Percentiles rank a stretch among this genome's conserved stretches.
Conservation (phyloP, 2,329 filamentous ascomycete species). For the Colletotrichum truncatum region DNA sequence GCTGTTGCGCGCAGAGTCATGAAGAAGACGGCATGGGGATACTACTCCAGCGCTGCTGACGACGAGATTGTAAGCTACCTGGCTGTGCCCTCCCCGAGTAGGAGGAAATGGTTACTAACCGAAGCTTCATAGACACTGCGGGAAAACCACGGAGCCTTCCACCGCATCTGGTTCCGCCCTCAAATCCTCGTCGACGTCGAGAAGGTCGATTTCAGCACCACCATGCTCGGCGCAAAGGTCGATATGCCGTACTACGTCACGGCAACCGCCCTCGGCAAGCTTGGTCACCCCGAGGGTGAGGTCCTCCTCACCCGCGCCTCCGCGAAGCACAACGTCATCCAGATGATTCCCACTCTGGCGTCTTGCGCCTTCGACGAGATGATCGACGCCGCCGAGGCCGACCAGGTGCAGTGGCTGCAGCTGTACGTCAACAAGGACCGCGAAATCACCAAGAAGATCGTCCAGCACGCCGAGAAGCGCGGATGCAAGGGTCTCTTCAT, state of each 20-base stretch:
- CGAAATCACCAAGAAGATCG: slow-evolving; percentile 86
- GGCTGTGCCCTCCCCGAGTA: background rate
- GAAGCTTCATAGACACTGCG: slow-evolving; percentile 77
- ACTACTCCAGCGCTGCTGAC: slow-evolving; percentile 94
- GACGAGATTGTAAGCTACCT: slow-evolving; percentile 78
- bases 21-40: slow-evolving; percentile 97
- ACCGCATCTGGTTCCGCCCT: slow-evolving; percentile 97
- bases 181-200: slow-evolving; percentile 90
- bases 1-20: slow-evolving; percentile 88
- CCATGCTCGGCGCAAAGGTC: slow-evolving; percentile 89
- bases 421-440: slow-evolving; percentile 98
- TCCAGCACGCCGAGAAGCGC: slow-evolving; percentile 88
- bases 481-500: slow-evolving; percentile 98
- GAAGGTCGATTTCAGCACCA: slow-evolving; percentile 85
- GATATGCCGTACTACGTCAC: slow-evolving; percentile 96
- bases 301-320: slow-evolving; percentile 88
- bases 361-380: slow-evolving; percentile 99
- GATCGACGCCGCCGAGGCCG: slow-evolving; percentile 80
- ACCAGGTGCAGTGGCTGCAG: slow-evolving; percentile 95
- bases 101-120: slow-evolving; percentile 30
- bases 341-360: slow-evolving; percentile 98
- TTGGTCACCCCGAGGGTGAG: slow-evolving; percentile 93
- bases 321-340: slow-evolving; percentile 86
- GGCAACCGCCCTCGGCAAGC: slow-evolving; percentile 93
- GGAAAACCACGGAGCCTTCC: slow-evolving; percentile 95